Percentiles rank a stretch among this genome's conserved stretches.
phyloP scores from a whole-genome alignment of 768 basidiomycete species.

The Pleurotus giganteus region DNA sequence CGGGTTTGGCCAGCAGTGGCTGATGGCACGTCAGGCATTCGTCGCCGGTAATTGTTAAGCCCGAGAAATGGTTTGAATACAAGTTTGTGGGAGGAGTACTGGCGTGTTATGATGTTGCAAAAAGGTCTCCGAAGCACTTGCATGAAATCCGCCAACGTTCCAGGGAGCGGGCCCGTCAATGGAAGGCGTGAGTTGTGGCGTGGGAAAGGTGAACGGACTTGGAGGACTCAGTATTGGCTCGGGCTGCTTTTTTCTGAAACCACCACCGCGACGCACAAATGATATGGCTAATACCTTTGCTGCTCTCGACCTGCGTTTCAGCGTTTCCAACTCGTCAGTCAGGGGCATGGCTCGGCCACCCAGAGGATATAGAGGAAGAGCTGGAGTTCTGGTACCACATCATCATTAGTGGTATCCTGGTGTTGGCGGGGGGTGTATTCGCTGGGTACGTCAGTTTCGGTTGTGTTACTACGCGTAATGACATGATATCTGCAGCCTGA shows the following conservation, averaged over 20 bases:
- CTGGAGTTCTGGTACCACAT: constrained; percentile 78
- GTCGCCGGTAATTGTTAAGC: background rate
- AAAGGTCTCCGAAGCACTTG: background rate
- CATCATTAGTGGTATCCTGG: constrained; percentile 60
- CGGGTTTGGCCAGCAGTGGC: constrained; percentile 17
- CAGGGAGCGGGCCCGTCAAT: background rate
- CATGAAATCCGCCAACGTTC: background rate
- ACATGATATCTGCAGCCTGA: constrained; percentile 75
- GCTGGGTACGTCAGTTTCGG: constrained; percentile 62
- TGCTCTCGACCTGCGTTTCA: background rate
- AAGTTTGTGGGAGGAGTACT: background rate
- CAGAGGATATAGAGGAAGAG: background rate
- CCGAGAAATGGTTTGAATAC: background rate
- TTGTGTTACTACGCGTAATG: too few relatives aligned
- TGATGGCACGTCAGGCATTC: constrained; percentile 12
- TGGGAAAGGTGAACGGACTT: background rate
- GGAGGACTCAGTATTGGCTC: background rate
- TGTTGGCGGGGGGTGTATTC: constrained; percentile 87
- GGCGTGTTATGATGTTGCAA: background rate
- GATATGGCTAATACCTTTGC: background rate
- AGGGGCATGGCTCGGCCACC: background rate
- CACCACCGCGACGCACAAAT: background rate
- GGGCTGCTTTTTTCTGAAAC: background rate
- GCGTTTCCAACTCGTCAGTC: constrained; percentile 1
- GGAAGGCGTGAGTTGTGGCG: too few relatives aligned